Percentiles rank a stretch among this genome's conserved stretches.
Evolutionary conservation across 176 grass and related monocot genomes (phyloP).

Genomic region (Miscanthus lutarioriparius): DNA sequence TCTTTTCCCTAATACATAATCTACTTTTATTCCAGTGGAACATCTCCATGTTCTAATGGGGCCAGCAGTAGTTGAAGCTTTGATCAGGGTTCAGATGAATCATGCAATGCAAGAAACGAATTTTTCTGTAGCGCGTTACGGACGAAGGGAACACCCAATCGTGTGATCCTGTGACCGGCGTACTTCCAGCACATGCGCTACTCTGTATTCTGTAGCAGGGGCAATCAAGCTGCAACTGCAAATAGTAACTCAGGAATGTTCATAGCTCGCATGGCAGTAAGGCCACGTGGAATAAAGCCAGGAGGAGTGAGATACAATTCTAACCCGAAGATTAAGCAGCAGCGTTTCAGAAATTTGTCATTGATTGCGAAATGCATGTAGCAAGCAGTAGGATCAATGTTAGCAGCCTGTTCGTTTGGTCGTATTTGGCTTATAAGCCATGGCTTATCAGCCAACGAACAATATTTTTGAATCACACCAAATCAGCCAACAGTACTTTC

Average conservation of each 20-base stretch:
- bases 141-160: constrained; percentile 18
- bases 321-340: background rate
- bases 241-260: background rate
- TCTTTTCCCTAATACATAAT: background rate
- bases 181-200: constrained; percentile 13
- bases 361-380: background rate
- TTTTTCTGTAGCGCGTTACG: background rate
- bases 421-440: too few species aligned
- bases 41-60: constrained; percentile 50
- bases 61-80: constrained; percentile 33
- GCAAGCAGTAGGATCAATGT: background rate
- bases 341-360: background rate
- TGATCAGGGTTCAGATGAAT: constrained; percentile 30
- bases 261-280: background rate
- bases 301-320: background rate
- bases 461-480: too few species aligned
- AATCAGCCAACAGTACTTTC: too few species aligned
- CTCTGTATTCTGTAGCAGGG: background rate
- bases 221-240: background rate
- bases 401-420: too few species aligned
- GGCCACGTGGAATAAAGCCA: background rate
- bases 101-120: constrained; percentile 5
- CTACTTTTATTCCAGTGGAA: background rate
- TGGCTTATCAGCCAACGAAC: too few species aligned
- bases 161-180: background rate